Conservation (phyloP, 345 rosid species). For the Citrus mangshanensis region DNA sequence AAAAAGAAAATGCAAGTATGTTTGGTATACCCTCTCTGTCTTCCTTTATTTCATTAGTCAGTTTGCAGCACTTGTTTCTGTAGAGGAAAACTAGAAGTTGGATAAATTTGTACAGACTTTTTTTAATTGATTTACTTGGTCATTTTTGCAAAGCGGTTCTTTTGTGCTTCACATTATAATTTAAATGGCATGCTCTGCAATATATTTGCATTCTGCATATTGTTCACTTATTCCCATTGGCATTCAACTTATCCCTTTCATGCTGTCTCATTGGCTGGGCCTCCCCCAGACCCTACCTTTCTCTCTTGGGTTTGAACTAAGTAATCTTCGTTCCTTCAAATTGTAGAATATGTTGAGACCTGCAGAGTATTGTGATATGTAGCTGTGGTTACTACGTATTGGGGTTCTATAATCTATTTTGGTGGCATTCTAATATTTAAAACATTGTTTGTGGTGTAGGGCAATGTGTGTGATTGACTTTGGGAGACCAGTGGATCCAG, state of each 20-base stretch:
- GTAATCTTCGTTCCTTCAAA: neutral
- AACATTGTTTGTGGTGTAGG: slow-evolving; percentile 39
- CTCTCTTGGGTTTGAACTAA: neutral
- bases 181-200: neutral
- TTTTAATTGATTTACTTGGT: neutral
- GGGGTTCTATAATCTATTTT: neutral
- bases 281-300: neutral
- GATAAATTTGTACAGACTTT: neutral
- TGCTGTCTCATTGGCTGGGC: neutral
- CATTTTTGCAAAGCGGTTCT: neutral
- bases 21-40: too few species aligned
- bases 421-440: slow-evolving; percentile 9
- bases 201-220: neutral
- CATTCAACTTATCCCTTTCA: neutral
- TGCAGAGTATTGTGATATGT: neutral
- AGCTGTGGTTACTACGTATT: neutral
- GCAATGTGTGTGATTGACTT: slow-evolving; percentile 87
- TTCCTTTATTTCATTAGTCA: neutral
- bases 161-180: too few species aligned
- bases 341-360: neutral
- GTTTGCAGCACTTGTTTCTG: neutral
- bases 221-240: neutral
- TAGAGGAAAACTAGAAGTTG: neutral
- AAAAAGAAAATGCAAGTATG: neutral
- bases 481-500: slow-evolving; percentile 69